A percentile compares a stretch with the other conserved stretches of the same genome.
phyloP scores from a whole-genome alignment of 176 grass and related monocot species.

The Dactylis glomerata region DNA sequence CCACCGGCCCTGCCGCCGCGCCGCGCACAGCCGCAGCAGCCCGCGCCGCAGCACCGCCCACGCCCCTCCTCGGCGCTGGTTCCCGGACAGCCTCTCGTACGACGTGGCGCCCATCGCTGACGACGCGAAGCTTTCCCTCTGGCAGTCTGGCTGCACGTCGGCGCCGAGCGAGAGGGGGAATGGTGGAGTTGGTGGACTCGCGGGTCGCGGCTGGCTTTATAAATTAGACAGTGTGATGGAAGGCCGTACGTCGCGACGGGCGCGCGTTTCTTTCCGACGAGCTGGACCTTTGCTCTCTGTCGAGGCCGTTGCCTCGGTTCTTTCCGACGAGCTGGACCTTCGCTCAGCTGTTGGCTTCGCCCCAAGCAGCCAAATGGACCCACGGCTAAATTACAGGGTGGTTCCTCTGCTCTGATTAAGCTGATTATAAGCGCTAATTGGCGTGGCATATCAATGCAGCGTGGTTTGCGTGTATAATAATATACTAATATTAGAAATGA shows the following conservation, averaged over 20 bases:
- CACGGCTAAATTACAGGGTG: not conserved
- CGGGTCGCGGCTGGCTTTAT: constrained; percentile 2
- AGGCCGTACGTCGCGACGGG: no score
- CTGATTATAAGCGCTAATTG: no score
- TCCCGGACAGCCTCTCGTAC: constrained; percentile 27
- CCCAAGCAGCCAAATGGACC: constrained; percentile 37
- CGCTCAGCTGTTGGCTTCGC: not conserved
- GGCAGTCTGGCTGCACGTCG: not conserved
- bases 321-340: not conserved
- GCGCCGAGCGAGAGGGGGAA: not conserved
- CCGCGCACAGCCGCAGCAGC: constrained; percentile 28
- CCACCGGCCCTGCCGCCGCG: constrained; percentile 6
- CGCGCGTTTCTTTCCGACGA: no score
- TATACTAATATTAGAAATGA: no score
- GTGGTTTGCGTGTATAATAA: no score
- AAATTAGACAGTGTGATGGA: not conserved
- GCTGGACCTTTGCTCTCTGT: not conserved
- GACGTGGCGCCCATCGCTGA: constrained; percentile 14
- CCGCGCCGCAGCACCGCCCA: constrained; percentile 20
- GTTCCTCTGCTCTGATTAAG: not conserved
- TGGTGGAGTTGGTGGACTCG: not conserved
- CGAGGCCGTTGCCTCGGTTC: not conserved
- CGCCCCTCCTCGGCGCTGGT: constrained; percentile 19
- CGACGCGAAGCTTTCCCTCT: not conserved
- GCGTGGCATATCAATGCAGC: no score